phyloP scores from a whole-genome alignment of 148 eudicot species.

The Rheum nobile region DNA sequence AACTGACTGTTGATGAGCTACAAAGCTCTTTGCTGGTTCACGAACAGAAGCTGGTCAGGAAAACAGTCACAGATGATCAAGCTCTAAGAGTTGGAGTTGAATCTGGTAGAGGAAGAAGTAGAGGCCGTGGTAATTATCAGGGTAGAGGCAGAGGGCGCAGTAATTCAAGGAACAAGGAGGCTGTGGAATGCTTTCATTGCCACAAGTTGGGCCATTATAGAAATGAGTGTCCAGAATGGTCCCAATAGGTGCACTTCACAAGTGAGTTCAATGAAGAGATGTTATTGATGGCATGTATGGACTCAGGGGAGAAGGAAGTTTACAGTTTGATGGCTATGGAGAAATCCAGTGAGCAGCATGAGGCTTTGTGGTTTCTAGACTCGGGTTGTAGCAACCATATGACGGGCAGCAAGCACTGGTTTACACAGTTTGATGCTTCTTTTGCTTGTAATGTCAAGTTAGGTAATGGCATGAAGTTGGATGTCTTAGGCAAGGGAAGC shows the following conservation, averaged over 20 bases:
- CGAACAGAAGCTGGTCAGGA: slow-evolving; percentile 3
- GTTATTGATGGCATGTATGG: neutral
- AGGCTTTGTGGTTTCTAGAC: no score
- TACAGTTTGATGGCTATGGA: no score
- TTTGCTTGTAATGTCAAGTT: slow-evolving; percentile 3
- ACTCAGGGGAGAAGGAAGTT: no score
- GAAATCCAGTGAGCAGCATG: no score
- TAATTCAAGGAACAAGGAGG: neutral
- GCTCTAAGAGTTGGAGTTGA: slow-evolving; percentile 6
- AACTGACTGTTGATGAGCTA: slow-evolving; percentile 11
- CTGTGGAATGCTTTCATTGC: slow-evolving; percentile 10
- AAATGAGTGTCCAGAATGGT: slow-evolving; percentile 6
- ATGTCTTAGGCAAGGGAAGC: slow-evolving; percentile 2
- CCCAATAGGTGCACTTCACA: neutral
- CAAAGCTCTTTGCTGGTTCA: slow-evolving; percentile 7
- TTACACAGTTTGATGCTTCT: neutral
- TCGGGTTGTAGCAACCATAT: slow-evolving; percentile 10
- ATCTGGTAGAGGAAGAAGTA: neutral
- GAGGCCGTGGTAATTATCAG: neutral
- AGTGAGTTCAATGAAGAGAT: neutral
- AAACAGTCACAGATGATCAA: slow-evolving; percentile 12
- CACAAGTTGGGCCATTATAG: slow-evolving; percentile 8
- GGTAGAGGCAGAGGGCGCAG: neutral
- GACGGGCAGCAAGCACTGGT: neutral
- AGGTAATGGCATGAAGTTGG: neutral